Evolutionary conservation across 495 filamentous ascomycete genomes (phyloP), one percentile per base, ranked within the genome.

Genomic region (Daldinia vernicosa): DNA sequence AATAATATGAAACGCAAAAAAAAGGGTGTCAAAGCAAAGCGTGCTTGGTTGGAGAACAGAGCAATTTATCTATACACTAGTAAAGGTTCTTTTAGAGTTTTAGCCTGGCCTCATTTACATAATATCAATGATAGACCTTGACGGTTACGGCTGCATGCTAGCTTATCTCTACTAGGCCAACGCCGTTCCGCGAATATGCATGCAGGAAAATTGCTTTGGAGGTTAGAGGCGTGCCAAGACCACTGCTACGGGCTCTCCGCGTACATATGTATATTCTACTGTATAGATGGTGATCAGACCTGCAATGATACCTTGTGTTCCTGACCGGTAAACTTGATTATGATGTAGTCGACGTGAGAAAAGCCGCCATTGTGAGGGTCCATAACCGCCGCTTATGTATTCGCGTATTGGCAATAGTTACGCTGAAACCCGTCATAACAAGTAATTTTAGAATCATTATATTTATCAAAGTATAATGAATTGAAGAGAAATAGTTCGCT

Each of bases 211-310:
- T 52, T 54, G 32, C 39, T 55, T 63, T 19, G 35, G 32, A 54
- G 58, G 32, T 63, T 43, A 32, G 50, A 67, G 47, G 63, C 24
- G 60, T 61, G 70, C 65, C 70, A 72, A 72, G 65, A 65, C 65
- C n/a, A 35, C n/a, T 50, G 32, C 52, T 47, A 43, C 57, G 60
- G 35, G 28, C 50, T 60, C 54, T 47, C 64, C 63, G 59, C 59
- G 68, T 32, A 56, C 2, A 22, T 33, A 57, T 35, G 35, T 59
- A n/a, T 26, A 43, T n/a, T 17, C 14, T 8, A n/a, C n/a, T n/a
- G n/a, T n/a, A 35, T 43, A 39, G 24, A 15, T 40, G 35, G 55
- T 58, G 63, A 67, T 67, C 9, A 57, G 59, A 43, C 58, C 69
- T 67, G 63, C 45, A 47, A 47, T 47, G 43, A 40, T 33, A 72